phyloP scores from a whole-genome alignment of 352 stramenopile species.

The Phytopythium kandeliae region DNA sequence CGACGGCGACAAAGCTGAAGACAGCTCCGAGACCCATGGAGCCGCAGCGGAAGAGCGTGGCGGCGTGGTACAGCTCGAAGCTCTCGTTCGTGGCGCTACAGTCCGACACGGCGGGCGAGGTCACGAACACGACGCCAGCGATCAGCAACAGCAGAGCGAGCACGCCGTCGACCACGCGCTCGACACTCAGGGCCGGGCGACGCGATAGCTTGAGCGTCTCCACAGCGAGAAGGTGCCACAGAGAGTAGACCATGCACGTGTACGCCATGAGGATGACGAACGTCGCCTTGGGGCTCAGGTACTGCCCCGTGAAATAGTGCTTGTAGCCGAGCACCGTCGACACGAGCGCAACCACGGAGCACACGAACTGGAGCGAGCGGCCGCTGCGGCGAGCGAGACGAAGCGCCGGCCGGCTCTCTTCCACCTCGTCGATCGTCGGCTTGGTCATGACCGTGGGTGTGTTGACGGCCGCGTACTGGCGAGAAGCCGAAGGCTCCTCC shows the following conservation, averaged over 20 bases:
- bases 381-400: slow-evolving; percentile 21
- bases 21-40: slow-evolving; percentile 33
- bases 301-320: slow-evolving; percentile 43
- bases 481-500: slow-evolving; percentile 16
- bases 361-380: slow-evolving; percentile 28
- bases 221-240: slow-evolving; percentile 35
- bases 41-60: slow-evolving; percentile 31
- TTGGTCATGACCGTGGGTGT: slow-evolving; percentile 21
- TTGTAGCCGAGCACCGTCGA: slow-evolving; percentile 29
- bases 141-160: slow-evolving; percentile 22
- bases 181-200: slow-evolving; percentile 19
- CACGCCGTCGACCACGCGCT: slow-evolving; percentile 28
- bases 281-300: slow-evolving; percentile 30
- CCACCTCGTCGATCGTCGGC: slow-evolving; percentile 9
- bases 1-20: slow-evolving; percentile 32
- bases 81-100: slow-evolving; percentile 24
- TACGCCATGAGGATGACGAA: slow-evolving; percentile 40
- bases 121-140: slow-evolving; percentile 28
- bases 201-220: slow-evolving; percentile 34
- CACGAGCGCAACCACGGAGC: slow-evolving; percentile 22
- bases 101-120: slow-evolving; percentile 24
- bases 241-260: slow-evolving; percentile 31
- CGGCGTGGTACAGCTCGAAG: slow-evolving; percentile 24
- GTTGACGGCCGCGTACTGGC: slow-evolving; percentile 17
- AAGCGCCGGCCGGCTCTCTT: slow-evolving; percentile 22